phyloP scores from a whole-genome alignment of 257 asterid genomes.

The Lycium ferocissimum region DNA sequence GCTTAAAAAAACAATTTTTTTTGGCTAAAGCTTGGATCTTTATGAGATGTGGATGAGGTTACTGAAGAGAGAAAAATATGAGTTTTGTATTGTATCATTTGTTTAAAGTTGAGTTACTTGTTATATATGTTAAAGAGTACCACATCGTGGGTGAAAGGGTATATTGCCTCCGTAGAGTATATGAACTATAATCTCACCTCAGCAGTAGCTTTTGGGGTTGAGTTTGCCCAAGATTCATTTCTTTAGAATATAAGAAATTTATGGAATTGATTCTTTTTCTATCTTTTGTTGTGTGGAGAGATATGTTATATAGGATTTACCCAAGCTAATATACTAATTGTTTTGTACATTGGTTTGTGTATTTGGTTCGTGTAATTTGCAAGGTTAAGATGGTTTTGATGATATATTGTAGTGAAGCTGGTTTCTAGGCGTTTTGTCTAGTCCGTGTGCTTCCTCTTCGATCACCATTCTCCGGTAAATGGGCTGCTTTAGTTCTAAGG shows the following conservation, averaged over 20 bases:
- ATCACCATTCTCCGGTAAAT: conserved; percentile 50
- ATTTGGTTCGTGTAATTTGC: conserved; percentile 47
- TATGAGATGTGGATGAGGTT: background rate
- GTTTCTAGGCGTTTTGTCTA: conserved; percentile 49
- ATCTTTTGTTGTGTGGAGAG: background rate
- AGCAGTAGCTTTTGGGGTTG: too few relatives aligned
- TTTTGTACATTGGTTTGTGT: conserved; percentile 31
- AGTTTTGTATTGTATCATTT: conserved; percentile 2
- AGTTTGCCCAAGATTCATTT: too few relatives aligned
- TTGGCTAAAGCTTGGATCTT: background rate
- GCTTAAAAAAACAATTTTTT: background rate
- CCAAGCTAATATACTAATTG: conserved; percentile 30
- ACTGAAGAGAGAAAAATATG: background rate
- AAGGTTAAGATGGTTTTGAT: conserved; percentile 75
- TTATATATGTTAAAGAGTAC: too few relatives aligned
- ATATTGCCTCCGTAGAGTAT: too few relatives aligned
- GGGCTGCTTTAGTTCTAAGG: conserved; percentile 92
- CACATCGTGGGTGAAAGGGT: too few relatives aligned
- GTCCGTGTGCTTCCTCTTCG: conserved; percentile 50
- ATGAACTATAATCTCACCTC: too few relatives aligned
- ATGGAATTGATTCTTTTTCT: background rate
- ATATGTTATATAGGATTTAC: background rate
- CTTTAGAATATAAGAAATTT: background rate
- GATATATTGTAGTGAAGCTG: conserved; percentile 66
- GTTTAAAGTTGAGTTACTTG: background rate